Base-by-base conservation (phyloP, 75 land plant species). In the Sequoiadendron giganteum region DNA sequence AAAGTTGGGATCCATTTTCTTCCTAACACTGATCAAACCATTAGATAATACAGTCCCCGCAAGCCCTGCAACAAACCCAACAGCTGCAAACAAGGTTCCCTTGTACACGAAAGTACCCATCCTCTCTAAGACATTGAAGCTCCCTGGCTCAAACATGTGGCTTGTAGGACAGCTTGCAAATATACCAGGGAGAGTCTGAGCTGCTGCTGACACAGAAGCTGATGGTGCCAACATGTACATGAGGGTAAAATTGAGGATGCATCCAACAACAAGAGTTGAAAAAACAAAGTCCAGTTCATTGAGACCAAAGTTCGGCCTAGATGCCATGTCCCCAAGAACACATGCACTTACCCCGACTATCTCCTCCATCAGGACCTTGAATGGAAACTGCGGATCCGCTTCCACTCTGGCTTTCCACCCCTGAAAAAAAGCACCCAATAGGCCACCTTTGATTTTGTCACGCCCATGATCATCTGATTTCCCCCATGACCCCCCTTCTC, bases 271-370 rank as follows among this genome's bases (percentile, higher is more conserved):
- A 18, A 97, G 92, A 34, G 99, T 97, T 45, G 97, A 96, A 90
- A 97, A 97, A 40, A 97, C 99, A 86, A 97, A 96, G 82, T 97
- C 99, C 65, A 97, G 94, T 93, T 97, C 99, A 70, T 97, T 92
- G 80, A 97, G 92, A 2, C 99, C 99, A 81, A 95, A 97, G 75
- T 97, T 96, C 3, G 99, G 99, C 45, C 99, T 93, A 10, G 95
- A 93, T 8, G 98, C 95, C 99, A 97, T 97, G 92, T 97, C 99
- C 0, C 99, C 99, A 40, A 93, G 58, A 36, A 97, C 99, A 80
- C 95, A 96, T 45, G 99, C 92, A 32, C 86, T 95, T 11, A 97
- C 97, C 15, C 99, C 99, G 1, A 97, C 93, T 21, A 97, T 34
- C 77, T 97, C 95, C 86, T 97, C 99, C 96, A 95, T 97, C 36